A percentile compares a stretch with the other conserved stretches of the same genome.
phyloP scores from a whole-genome alignment of 176 grass and related monocot genomes.

The Aechmea fasciata region DNA sequence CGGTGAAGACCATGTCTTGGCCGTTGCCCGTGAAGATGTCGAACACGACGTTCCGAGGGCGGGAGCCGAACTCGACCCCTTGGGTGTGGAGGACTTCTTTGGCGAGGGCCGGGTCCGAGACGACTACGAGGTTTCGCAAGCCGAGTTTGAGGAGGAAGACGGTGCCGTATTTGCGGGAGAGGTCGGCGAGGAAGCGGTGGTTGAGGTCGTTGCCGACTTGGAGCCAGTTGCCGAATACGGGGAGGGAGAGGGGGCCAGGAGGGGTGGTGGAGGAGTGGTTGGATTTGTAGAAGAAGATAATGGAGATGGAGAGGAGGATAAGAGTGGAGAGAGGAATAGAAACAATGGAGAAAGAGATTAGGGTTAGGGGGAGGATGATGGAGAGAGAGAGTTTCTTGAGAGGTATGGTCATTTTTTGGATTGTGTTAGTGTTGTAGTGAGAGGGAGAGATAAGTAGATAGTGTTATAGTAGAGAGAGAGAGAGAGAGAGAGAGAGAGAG shows the following conservation, averaged over 20 bases:
- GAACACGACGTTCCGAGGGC: constrained; percentile 29
- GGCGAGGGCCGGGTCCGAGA: constrained; percentile 7
- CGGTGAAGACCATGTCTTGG: constrained; percentile 31
- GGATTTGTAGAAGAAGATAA: too few species aligned
- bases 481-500: background rate
- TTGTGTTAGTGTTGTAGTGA: background rate
- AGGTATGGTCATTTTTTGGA: background rate
- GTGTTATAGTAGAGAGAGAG: background rate
- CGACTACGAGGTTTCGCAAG: background rate
- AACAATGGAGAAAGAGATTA: background rate
- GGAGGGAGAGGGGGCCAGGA: constrained; percentile 11
- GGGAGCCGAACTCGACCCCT: constrained; percentile 31
- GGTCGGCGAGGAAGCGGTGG: constrained; percentile 1
- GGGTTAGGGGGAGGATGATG: background rate
- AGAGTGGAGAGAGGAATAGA: background rate
- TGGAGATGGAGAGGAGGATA: constrained; percentile 13
- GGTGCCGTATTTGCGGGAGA: constrained; percentile 10
- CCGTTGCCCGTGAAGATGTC: constrained; percentile 28
- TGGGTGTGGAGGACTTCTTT: constrained; percentile 15
- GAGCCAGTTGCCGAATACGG: constrained; percentile 11
- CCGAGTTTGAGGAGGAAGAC: constrained; percentile 15
- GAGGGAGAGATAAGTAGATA: background rate
- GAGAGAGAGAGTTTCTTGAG: background rate
- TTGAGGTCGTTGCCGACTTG: constrained; percentile 1
- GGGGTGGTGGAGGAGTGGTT: background rate